Evolutionary conservation across 495 filamentous ascomycete species (phyloP), one percentile per base, ranked within the genome.

Genomic region (Aspergillus affinis): DNA sequence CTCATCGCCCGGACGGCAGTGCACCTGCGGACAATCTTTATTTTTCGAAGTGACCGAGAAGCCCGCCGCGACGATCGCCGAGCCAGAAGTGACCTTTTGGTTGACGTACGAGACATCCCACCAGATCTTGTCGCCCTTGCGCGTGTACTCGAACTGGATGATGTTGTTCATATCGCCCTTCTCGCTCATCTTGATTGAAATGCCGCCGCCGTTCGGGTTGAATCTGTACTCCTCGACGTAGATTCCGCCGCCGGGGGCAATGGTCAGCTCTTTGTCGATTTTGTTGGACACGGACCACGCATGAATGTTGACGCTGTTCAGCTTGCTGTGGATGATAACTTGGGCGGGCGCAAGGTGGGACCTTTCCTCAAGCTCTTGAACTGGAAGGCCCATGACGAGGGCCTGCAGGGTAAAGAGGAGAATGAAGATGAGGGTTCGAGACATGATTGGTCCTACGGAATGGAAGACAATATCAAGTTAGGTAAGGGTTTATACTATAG

Each of bases 121-220:
- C 69, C 60, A 77, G 68, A 79, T 69, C 44, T 65, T 71, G 36
- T 75, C 69, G 49, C 54, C 57, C 21, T 61, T 52, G 57, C 69
- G 51, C 64, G 76, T 78, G 70, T 79, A 79, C 70, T 79, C 76
- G 69, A 75, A 79, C 68, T 79, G 76, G 12, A 79, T 68, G n/a
- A 79, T 69, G 51, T 71, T 69, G 62, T 49, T n/a, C 60, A 69
- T 66, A 47, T 63, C 61, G 15, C 49, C 61, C 45, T 65, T 57
- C 57, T 69, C 70, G 48, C 74, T 58, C 19, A 79, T 61, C 69
- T 79, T 79, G 72, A 79, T 79, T 49, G 76, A 79, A 55, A 78
- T 58, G 59, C 75, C 76, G 18, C 76, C 75, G 48, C 74, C 75
- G 61, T 69, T 72, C 59, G 74, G 66, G 70, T 74, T 75, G 69